Evolutionary conservation across 78 protist genomes (phyloP), one percentile per base, ranked within the genome.

Genomic region (slime mould (Dictyostelium discoideum)): DNA sequence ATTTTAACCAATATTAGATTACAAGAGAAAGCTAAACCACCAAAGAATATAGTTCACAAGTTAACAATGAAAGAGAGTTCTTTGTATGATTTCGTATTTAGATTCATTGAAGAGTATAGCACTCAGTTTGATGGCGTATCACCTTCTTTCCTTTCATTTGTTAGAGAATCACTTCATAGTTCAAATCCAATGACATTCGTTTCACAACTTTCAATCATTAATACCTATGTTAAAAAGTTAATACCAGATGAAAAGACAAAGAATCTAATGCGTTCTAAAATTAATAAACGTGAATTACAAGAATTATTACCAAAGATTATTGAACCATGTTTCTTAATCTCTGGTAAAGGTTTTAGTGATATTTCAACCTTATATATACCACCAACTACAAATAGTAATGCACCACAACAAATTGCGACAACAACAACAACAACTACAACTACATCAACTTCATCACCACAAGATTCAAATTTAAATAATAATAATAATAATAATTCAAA

Each of bases 331-430:
- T 92, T 92, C 74, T 65, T 85, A 81, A 92, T 92, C 32, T 50
- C 82, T 86, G 96, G 96, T 24, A 92, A 84, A 72, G 73, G 89
- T 4, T 92, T 92, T 80, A 86, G 85, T 50, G 96, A 92, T 92
- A 82, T 86, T 32, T 80, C 92, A 18, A 78, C 96, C 2, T 37
- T 86, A 85, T 92, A 86, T 46, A 81, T 86, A 20, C 88, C 92
- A 22, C 92, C 96, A 74, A 18, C 67, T 11, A 37, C 86, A 39
- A 14, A 1, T 7, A n/a, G n/a, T 42, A 63, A 80, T 26, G 42
- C 39, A 32, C 40, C 69, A 82, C 32, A 13, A 29, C 54, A 82
- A 29, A 54, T 60, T 60, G 69, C 69, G 1, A 69, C 37, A 13
- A 24, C 74, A 32, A 32, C 37, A 32, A 32, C 37, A 32, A 32